These are phyloP conservation scores for Gastrodia elata DNA, from an alignment of 106 monocot species.

Conservation along the genomic window DNA sequence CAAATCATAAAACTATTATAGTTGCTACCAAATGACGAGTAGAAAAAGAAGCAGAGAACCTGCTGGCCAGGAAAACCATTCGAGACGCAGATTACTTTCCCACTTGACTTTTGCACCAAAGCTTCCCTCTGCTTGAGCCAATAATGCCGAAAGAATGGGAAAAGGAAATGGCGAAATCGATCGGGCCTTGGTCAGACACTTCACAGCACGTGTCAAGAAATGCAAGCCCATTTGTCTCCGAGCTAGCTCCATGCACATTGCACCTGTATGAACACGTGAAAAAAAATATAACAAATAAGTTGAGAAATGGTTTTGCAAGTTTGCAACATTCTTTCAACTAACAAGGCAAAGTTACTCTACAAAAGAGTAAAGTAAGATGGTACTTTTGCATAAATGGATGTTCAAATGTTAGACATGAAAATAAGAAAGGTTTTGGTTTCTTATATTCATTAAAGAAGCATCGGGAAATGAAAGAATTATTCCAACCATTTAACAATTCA, in stretches of 20 bases:
- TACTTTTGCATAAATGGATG: neutral
- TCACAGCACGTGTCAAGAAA: constrained; percentile 49
- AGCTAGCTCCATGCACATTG: constrained; percentile 84
- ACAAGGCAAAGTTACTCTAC: too few relatives aligned
- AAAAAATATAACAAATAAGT: neutral
- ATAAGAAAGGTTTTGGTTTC: neutral
- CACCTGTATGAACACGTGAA: constrained; percentile 35
- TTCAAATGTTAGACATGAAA: too few relatives aligned
- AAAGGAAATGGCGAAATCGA: constrained; percentile 30
- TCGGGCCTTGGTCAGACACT: constrained; percentile 63
- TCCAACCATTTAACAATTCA: neutral
- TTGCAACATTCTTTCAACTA: too few relatives aligned
- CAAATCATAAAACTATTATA: neutral
- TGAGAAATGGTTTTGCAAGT: neutral
- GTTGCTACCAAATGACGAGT: neutral
- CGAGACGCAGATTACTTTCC: constrained; percentile 66
- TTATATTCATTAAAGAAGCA: neutral
- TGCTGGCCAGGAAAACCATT: constrained; percentile 93
- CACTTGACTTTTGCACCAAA: constrained; percentile 61
- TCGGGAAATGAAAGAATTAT: neutral
- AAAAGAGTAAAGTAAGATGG: neutral
- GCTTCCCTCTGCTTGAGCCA: constrained; percentile 91
- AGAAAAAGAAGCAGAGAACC: constrained; percentile 22
- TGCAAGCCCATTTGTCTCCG: constrained; percentile 43
- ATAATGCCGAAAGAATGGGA: constrained; percentile 57